phyloP scores from a whole-genome alignment of 2,329 filamentous ascomycete species.

The Hypoxylon sp. region DNA sequence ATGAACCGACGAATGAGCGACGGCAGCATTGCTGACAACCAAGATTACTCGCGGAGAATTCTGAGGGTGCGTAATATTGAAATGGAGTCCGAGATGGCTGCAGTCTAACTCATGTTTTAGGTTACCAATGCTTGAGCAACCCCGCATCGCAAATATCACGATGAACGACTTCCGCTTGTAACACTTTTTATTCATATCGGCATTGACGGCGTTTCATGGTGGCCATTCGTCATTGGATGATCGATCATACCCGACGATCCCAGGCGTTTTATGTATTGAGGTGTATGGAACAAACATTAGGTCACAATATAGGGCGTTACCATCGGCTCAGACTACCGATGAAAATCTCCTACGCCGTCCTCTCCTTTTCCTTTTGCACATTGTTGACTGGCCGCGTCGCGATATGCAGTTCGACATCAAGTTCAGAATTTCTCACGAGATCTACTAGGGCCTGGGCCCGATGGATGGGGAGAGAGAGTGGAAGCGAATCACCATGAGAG shows the following conservation, averaged over 20 bases:
- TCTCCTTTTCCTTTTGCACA: constrained; percentile 52
- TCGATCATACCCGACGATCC: constrained; percentile 53
- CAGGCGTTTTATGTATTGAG: constrained; percentile 55
- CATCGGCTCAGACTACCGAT: constrained; percentile 45
- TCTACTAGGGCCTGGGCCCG: constrained; percentile 48
- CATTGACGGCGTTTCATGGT: constrained; percentile 57
- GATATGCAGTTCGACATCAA: constrained; percentile 44
- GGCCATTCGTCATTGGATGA: constrained; percentile 54
- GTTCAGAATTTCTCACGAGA: constrained; percentile 48
- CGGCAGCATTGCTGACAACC: constrained; percentile 96
- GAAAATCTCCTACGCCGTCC: constrained; percentile 49
- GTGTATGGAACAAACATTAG: constrained; percentile 50
- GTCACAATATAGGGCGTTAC: constrained; percentile 45
- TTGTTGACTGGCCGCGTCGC: constrained; percentile 37
- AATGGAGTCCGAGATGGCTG: background rate
- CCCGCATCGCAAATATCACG: constrained; percentile 51
- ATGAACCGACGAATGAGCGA: constrained; percentile 90
- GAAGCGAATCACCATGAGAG: constrained; percentile 31
- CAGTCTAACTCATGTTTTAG: constrained; percentile 44
- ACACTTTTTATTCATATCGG: constrained; percentile 53
- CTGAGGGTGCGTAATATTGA: constrained; percentile 78
- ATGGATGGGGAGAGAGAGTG: constrained; percentile 20
- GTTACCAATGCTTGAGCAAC: constrained; percentile 56
- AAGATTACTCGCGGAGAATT: constrained; percentile 96
- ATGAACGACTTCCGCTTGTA: constrained; percentile 55